Percentiles rank a stretch among this genome's conserved stretches.
These are phyloP conservation scores for Rhizopus arrhizus DNA, from an alignment of 371 early-diverging fungal species.

Conservation along the genomic window DNA sequence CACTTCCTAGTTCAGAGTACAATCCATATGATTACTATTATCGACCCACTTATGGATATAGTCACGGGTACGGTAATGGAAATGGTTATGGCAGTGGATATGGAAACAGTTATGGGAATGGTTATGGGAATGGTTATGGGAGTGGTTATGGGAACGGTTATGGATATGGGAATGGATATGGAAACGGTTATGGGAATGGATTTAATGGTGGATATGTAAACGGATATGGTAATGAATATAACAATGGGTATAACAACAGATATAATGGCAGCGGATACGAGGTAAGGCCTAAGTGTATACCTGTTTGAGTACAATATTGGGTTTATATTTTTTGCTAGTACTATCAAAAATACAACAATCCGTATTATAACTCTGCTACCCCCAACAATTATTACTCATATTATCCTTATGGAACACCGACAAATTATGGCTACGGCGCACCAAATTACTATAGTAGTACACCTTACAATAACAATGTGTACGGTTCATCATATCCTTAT, in stretches of 20 bases:
- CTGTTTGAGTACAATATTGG: too few species aligned
- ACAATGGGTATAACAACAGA: background rate
- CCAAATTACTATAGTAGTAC: constrained; percentile 1
- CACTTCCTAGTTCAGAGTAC: constrained; percentile 4
- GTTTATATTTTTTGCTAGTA: background rate
- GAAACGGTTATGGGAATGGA: background rate
- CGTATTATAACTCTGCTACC: background rate
- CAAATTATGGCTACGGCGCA: background rate
- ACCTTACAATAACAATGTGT: constrained; percentile 3
- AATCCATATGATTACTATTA: constrained; percentile 2
- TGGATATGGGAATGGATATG: background rate
- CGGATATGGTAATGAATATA: background rate
- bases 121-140: background rate
- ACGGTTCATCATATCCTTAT: background rate
- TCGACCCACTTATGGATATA: background rate
- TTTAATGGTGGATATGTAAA: background rate
- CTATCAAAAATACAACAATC: background rate
- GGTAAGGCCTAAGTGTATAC: too few species aligned
- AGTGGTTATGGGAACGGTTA: background rate
- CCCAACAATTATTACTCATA: background rate
- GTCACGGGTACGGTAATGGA: background rate
- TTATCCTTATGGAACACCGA: constrained; percentile 1
- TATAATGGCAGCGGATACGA: background rate
- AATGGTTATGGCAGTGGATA: background rate
- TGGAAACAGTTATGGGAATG: background rate